Conservation (phyloP, 2,329 filamentous ascomycete species). For the Exophiala dermatitidis region DNA sequence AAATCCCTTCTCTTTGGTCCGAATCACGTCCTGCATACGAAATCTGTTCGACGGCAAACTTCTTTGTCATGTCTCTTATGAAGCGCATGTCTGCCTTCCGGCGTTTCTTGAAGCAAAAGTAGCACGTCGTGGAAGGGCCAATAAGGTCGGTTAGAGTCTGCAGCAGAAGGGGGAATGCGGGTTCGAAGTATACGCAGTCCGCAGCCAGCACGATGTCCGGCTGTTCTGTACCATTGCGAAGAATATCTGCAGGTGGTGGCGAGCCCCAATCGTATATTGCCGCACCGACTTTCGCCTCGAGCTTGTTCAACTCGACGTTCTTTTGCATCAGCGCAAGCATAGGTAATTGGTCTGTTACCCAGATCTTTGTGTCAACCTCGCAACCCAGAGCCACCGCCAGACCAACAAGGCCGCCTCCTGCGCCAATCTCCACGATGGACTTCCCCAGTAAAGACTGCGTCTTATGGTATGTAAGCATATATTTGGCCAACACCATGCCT, state of each 20-base stretch:
- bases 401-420: constrained; percentile 80
- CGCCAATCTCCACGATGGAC: constrained; percentile 68
- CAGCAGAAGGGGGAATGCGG: constrained; percentile 81
- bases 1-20: constrained; percentile 51
- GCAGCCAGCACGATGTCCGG: constrained; percentile 85
- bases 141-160: constrained; percentile 69
- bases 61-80: constrained; percentile 61
- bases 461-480: constrained; percentile 55
- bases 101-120: constrained; percentile 94
- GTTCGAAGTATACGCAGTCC: constrained; percentile 96
- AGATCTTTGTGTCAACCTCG: constrained; percentile 46
- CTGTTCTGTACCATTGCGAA: constrained; percentile 27
- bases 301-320: constrained; percentile 75
- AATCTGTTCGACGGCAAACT: constrained; percentile 57
- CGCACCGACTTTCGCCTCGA: constrained; percentile 57
- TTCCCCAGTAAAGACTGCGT: constrained; percentile 40
- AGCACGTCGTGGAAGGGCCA: constrained; percentile 57
- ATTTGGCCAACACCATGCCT: constrained; percentile 78
- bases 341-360: constrained; percentile 78
- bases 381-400: constrained; percentile 54
- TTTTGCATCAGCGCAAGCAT: constrained; percentile 81
- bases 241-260: constrained; percentile 29
- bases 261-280: constrained; percentile 71
- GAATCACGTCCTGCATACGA: constrained; percentile 50
- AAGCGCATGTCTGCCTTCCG: constrained; percentile 72